Percentiles rank a stretch among this genome's conserved stretches.
These are phyloP conservation scores for Vigna radiata DNA, from an alignment of 306 rosid species.

Conservation along the genomic window DNA sequence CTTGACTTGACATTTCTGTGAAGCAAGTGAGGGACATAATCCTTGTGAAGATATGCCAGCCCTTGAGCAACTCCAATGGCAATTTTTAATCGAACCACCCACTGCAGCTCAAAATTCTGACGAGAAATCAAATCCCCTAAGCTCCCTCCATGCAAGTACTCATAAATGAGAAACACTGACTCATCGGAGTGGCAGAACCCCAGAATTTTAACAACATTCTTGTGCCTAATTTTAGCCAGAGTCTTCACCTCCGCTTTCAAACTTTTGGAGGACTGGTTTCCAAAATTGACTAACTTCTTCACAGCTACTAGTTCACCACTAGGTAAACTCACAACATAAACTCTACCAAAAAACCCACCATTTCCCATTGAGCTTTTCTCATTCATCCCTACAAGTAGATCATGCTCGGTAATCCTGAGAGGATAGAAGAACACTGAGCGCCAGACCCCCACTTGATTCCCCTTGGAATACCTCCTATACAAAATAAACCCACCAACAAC, in stretches of 20 bases:
- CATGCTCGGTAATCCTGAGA: conserved; percentile 89
- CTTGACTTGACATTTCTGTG: conserved; percentile 86
- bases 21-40: conserved; percentile 86
- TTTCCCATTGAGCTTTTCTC: conserved; percentile 75
- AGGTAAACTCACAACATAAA: conserved; percentile 71
- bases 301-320: conserved; percentile 87
- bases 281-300: conserved; percentile 82
- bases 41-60: conserved; percentile 89
- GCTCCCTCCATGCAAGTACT: conserved; percentile 80
- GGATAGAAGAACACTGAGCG: conserved; percentile 91
- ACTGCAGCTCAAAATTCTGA: conserved; percentile 61
- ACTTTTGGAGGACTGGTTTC: conserved; percentile 70
- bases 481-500: conserved; percentile 67
- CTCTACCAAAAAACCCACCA: conserved; percentile 77
- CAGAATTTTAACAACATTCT: conserved; percentile 78
- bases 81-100: conserved; percentile 78
- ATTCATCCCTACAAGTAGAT: conserved; percentile 80
- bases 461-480: conserved; percentile 63
- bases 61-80: conserved; percentile 94
- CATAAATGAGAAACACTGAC: conserved; percentile 79
- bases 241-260: conserved; percentile 88
- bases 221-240: conserved; percentile 91
- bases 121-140: conserved; percentile 76
- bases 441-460: conserved; percentile 58
- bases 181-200: conserved; percentile 93